A percentile compares a stretch with the other conserved stretches of the same genome.
These are phyloP conservation scores for Psidium friedrichsthalianum DNA, from an alignment of 345 rosid genomes.

Conservation along the genomic window DNA sequence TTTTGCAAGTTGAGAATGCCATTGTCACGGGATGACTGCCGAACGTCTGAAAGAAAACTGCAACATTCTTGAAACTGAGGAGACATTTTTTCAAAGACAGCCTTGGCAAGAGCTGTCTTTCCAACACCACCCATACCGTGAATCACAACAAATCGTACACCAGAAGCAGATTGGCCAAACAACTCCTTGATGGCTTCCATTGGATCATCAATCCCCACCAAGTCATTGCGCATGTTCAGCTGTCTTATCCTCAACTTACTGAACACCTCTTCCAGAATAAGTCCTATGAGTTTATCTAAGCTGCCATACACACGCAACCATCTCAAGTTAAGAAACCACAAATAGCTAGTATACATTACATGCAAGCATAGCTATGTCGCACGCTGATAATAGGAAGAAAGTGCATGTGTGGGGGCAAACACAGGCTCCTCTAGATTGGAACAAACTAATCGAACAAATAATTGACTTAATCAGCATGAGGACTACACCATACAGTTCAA, in stretches of 20 bases:
- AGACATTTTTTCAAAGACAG: background rate
- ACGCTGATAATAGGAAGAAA: background rate
- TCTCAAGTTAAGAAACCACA: background rate
- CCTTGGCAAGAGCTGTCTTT: constrained; percentile 5
- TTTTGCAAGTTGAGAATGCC: constrained; percentile 6
- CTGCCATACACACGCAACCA: background rate
- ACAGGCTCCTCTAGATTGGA: background rate
- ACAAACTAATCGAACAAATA: background rate
- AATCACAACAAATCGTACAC: constrained; percentile 4
- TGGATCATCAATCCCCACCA: background rate
- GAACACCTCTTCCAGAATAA: background rate
- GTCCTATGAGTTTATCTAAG: background rate
- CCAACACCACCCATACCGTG: constrained; percentile 11
- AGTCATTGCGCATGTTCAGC: background rate
- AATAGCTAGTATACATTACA: background rate
- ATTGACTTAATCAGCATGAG: background rate
- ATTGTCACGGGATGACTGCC: background rate
- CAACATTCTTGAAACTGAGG: background rate
- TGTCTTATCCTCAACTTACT: background rate
- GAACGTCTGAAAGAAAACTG: constrained; percentile 9
- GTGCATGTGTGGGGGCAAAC: background rate
- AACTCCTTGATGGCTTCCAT: background rate
- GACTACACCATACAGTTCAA: too few relatives aligned
- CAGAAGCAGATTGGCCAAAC: background rate
- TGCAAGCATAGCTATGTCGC: background rate